A percentile compares a stretch with the other conserved stretches of the same genome.
These are phyloP conservation scores for Cladosporium sp. DNA, from an alignment of 2,329 filamentous ascomycete species.

Conservation along the genomic window DNA sequence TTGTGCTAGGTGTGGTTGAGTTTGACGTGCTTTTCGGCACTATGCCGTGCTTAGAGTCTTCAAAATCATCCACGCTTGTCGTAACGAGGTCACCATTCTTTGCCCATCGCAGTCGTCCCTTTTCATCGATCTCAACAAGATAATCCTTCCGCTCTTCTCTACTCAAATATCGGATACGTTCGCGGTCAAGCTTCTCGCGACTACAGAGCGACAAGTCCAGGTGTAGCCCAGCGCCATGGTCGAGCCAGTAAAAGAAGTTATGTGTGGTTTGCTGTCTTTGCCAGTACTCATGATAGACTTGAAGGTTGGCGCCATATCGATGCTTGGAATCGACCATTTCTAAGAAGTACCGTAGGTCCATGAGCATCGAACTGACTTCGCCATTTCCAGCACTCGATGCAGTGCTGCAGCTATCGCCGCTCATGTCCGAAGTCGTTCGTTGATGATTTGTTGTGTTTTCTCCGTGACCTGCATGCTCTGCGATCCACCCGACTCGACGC, in stretches of 20 bases:
- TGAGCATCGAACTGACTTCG: conserved; percentile 59
- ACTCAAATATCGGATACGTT: conserved; percentile 80
- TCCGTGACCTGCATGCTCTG: conserved; percentile 66
- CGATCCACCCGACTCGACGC: conserved; percentile 68
- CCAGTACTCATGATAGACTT: conserved; percentile 79
- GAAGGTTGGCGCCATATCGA: conserved; percentile 76
- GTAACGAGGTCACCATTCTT: conserved; percentile 75
- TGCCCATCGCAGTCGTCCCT: conserved; percentile 76
- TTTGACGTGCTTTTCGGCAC: conserved; percentile 36
- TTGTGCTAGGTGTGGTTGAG: conserved; percentile 11
- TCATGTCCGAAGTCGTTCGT: conserved; percentile 31
- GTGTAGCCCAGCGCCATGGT: conserved; percentile 68
- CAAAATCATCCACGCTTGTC: conserved; percentile 66
- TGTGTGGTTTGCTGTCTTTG: conserved; percentile 65
- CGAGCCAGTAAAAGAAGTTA: conserved; percentile 92
- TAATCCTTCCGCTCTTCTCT: conserved; percentile 78
- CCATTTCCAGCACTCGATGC: conserved; percentile 40
- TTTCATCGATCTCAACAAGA: conserved; percentile 67
- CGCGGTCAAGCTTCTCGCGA: conserved; percentile 67
- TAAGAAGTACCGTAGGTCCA: conserved; percentile 79
- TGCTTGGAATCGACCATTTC: conserved; percentile 73
- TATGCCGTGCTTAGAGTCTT: conserved; percentile 68
- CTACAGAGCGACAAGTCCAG: conserved; percentile 68
- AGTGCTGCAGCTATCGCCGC: conserved; percentile 34
- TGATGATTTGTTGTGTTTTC: conserved; percentile 37